Conservation (phyloP, 2,329 filamentous ascomycete genomes). For the Monosporascus sp. region DNA sequence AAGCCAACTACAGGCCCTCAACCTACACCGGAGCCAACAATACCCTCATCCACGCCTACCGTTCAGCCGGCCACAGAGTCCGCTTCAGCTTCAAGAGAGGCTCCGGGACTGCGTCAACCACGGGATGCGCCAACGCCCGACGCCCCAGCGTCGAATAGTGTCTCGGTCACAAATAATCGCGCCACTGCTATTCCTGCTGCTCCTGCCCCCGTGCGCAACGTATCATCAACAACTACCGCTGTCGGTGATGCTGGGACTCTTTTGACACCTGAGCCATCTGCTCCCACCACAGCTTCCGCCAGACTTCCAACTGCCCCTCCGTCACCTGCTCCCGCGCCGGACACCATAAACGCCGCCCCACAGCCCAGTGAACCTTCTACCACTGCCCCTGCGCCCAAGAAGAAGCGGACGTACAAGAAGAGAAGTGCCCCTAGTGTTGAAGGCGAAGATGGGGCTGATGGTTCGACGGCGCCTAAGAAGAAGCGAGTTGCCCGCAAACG, state of each 20-base stretch:
- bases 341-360: background rate
- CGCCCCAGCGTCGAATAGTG: background rate
- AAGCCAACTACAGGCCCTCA: background rate
- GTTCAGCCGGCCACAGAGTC: background rate
- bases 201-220: background rate
- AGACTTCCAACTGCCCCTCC: background rate
- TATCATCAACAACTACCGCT: background rate
- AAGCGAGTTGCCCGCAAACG: slow-evolving; percentile 21
- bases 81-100: background rate
- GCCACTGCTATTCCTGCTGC: background rate
- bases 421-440: background rate
- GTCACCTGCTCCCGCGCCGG: background rate
- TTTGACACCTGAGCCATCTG: background rate
- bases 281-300: background rate
- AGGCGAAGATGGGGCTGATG: background rate
- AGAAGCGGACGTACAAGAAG: slow-evolving; percentile 2
- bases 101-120: background rate
- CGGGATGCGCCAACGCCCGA: background rate
- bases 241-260: background rate
- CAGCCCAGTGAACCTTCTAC: background rate
- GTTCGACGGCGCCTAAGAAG: slow-evolving; percentile 10
- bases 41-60: background rate
- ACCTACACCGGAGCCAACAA: background rate
- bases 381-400: background rate
- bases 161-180: too few species aligned